Evolutionary conservation across 1,284 basidiomycete genomes (phyloP).

Genomic region (Phellopilus nigrolimitatus): DNA sequence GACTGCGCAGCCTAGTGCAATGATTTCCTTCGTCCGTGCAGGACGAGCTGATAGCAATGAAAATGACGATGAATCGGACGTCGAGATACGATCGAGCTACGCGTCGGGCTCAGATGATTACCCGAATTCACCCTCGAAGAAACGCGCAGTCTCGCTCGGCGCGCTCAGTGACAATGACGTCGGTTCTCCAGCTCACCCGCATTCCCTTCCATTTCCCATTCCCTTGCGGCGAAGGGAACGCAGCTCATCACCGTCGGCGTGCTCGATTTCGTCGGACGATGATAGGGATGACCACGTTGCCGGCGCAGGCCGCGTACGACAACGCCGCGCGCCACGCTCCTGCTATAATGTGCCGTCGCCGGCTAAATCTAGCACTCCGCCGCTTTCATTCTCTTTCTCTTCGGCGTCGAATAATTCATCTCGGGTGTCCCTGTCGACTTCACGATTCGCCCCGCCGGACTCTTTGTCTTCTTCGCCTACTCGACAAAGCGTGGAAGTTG

Average conservation of each 20-base stretch:
- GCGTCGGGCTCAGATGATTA: constrained; percentile 23
- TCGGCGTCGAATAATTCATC: constrained; percentile 24
- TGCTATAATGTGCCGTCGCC: neutral
- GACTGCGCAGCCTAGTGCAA: constrained; percentile 22
- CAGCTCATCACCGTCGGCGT: constrained; percentile 12
- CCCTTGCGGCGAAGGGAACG: constrained; percentile 6
- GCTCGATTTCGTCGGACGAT: constrained; percentile 11
- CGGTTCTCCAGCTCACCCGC: constrained; percentile 18
- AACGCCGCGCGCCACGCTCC: constrained; percentile 3
- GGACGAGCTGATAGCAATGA: constrained; percentile 24
- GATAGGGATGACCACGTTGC: constrained; percentile 10
- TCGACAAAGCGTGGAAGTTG: neutral
- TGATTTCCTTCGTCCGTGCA: constrained; percentile 17
- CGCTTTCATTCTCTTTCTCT: constrained; percentile 25
- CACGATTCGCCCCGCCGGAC: neutral
- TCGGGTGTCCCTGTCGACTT: constrained; percentile 22
- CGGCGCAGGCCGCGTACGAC: neutral
- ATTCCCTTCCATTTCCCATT: constrained; percentile 9
- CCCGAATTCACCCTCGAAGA: constrained; percentile 30
- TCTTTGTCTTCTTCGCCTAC: constrained; percentile 1
- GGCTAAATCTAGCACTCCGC: constrained; percentile 4
- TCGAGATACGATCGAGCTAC: constrained; percentile 48
- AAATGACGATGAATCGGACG: constrained; percentile 46
- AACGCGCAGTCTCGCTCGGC: constrained; percentile 40
- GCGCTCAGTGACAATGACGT: constrained; percentile 34